A percentile compares a stretch with the other conserved stretches of the same genome.
These are phyloP conservation scores for Cryptosporidium xiaoi DNA, from an alignment of 169 alveolate genomes.

Conservation along the genomic window DNA sequence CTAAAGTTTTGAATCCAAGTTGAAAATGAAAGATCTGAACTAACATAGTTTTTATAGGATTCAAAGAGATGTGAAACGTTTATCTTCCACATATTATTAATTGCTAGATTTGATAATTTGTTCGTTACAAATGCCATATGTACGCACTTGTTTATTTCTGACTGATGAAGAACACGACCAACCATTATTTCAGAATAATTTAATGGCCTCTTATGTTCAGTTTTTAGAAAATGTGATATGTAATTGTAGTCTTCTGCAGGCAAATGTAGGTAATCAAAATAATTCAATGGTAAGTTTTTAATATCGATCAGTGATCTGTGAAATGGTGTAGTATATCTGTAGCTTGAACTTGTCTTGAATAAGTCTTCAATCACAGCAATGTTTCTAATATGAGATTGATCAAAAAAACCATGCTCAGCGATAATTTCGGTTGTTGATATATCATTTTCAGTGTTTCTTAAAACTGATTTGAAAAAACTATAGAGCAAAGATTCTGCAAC, in stretches of 20 bases:
- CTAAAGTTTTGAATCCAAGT: constrained; percentile 16
- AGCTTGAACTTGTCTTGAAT: constrained; percentile 5
- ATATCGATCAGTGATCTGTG: constrained; percentile 28
- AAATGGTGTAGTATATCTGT: constrained; percentile 14
- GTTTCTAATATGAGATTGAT: constrained; percentile 15
- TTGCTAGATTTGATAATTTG: not conserved
- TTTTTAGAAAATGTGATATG: constrained; percentile 1
- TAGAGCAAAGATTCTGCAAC: constrained; percentile 67
- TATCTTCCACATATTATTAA: constrained; percentile 3
- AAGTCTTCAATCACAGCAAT: constrained; percentile 6
- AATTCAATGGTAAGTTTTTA: constrained; percentile 24
- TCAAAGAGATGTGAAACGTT: constrained; percentile 15
- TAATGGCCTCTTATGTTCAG: constrained; percentile 41
- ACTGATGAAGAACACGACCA: constrained; percentile 37
- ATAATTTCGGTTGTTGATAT: not conserved
- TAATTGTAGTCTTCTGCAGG: constrained; percentile 7
- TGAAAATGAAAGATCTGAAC: constrained; percentile 31
- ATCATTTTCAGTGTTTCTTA: not conserved
- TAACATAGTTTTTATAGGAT: constrained; percentile 2
- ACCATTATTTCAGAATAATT: constrained; percentile 26
- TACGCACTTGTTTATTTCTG: constrained; percentile 38
- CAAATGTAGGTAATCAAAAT: constrained; percentile 51
- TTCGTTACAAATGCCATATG: constrained; percentile 40
- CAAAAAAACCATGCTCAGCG: constrained; percentile 16
- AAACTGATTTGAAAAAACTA: constrained; percentile 29